These are phyloP conservation scores for Vaccinium vitisidaea DNA, from an alignment of 148 eudicot genomes.

Conservation along the genomic window DNA sequence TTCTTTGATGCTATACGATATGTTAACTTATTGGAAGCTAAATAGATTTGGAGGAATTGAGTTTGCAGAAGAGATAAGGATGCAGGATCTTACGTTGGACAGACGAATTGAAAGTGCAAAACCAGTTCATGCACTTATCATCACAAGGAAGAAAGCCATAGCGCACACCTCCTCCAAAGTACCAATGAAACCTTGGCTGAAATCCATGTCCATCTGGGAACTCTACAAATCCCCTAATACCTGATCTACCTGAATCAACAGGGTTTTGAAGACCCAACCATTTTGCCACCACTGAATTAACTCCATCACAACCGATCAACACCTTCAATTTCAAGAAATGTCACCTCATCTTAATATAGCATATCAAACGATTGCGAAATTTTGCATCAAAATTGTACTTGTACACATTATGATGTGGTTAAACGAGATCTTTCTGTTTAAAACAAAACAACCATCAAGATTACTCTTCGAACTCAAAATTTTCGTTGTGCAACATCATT, in stretches of 20 bases:
- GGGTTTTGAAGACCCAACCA: conserved; percentile 41
- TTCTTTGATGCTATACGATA: too few relatives aligned
- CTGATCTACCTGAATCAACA: conserved; percentile 25
- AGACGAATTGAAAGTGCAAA: conserved; percentile 34
- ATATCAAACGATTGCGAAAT: too few relatives aligned
- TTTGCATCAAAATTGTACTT: too few relatives aligned
- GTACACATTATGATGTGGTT: too few relatives aligned
- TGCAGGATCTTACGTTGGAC: conserved; percentile 18
- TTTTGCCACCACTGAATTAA: conserved; percentile 47
- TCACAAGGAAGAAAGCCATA: conserved; percentile 41
- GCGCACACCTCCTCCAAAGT: conserved; percentile 39
- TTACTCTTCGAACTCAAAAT: too few relatives aligned
- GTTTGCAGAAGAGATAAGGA: too few relatives aligned
- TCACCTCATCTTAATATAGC: too few relatives aligned
- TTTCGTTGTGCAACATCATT: too few relatives aligned
- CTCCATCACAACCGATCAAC: conserved; percentile 53
- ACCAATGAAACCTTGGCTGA: conserved; percentile 25
- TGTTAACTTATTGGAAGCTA: too few relatives aligned
- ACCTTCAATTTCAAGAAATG: conserved; percentile 20
- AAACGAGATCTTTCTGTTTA: too few relatives aligned
- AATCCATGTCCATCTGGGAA: conserved; percentile 39
- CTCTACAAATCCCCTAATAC: conserved; percentile 35
- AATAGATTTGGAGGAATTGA: too few relatives aligned
- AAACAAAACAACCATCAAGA: too few relatives aligned
- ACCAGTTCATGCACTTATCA: conserved; percentile 45